phyloP scores from a whole-genome alignment of 345 rosid species.

The Citrus australasica region DNA sequence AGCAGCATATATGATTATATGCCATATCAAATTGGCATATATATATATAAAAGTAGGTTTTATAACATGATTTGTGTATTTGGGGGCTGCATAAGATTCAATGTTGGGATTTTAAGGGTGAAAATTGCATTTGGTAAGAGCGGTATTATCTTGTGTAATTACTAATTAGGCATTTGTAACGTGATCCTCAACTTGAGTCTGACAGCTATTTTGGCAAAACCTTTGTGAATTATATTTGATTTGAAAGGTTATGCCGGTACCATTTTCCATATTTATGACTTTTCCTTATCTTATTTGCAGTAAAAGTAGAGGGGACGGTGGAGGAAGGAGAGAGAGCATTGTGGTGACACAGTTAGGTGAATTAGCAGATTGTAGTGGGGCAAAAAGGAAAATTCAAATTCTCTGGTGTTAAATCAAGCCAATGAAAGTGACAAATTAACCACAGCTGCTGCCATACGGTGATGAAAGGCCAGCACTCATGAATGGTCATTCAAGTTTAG shows the following conservation, averaged over 20 bases:
- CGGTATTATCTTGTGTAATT: background rate
- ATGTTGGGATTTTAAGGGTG: background rate
- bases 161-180: background rate
- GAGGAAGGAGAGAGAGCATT: background rate
- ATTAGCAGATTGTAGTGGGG: background rate
- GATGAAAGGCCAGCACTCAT: background rate
- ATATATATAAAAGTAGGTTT: too few relatives aligned
- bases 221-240: conserved; percentile 3
- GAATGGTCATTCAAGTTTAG: background rate
- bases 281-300: background rate
- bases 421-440: conserved; percentile 9
- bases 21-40: background rate
- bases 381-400: background rate
- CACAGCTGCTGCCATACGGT: background rate
- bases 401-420: background rate
- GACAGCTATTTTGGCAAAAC: background rate
- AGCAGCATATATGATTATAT: background rate
- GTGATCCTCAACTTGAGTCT: background rate
- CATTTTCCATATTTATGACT: background rate
- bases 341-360: background rate
- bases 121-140: background rate
- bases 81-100: background rate
- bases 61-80: too few relatives aligned
- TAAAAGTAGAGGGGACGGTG: background rate
- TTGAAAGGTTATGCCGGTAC: background rate